phyloP scores from a whole-genome alignment of 768 basidiomycete species.

The Pisolithus albus region DNA sequence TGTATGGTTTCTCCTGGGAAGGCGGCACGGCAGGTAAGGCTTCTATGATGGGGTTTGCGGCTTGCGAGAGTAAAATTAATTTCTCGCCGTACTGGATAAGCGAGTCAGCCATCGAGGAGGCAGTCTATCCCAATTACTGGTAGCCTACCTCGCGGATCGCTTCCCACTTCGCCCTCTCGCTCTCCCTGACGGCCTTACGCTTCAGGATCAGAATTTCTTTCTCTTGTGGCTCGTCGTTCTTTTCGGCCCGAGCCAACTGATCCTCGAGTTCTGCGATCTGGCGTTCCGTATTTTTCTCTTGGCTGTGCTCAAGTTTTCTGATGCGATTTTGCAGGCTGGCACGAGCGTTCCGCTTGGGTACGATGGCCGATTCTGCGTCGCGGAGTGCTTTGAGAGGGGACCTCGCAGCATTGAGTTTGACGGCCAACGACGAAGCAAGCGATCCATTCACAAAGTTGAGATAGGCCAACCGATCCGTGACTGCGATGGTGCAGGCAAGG shows the following conservation, averaged over 20 bases:
- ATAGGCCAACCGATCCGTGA: slow-evolving; percentile 77
- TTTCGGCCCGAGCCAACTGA: slow-evolving; percentile 59
- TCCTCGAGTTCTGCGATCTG: slow-evolving; percentile 65
- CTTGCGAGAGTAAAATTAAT: slow-evolving; percentile 65
- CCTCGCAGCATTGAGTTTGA: slow-evolving; percentile 58
- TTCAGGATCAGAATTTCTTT: slow-evolving; percentile 65
- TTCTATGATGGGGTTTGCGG: slow-evolving; percentile 52
- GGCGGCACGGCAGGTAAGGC: slow-evolving; percentile 69
- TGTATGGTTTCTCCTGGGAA: slow-evolving; percentile 46
- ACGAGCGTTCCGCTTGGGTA: slow-evolving; percentile 58
- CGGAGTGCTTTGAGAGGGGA: slow-evolving; percentile 64
- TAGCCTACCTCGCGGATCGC: slow-evolving; percentile 66
- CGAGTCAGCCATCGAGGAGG: not conserved
- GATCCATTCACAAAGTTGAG: slow-evolving; percentile 73
- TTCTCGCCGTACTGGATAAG: slow-evolving; percentile 69
- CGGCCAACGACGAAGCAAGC: slow-evolving; percentile 52
- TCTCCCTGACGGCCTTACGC: slow-evolving; percentile 69
- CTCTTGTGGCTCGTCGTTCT: slow-evolving; percentile 59
- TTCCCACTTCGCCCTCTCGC: slow-evolving; percentile 73
- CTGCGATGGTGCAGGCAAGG: slow-evolving; percentile 28
- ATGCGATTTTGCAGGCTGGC: slow-evolving; percentile 54
- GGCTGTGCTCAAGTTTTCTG: slow-evolving; percentile 56
- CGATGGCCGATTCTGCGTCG: slow-evolving; percentile 56
- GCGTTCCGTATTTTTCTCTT: slow-evolving; percentile 57
- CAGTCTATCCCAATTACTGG: not conserved